These are phyloP conservation scores for Fusarium piperis DNA, from an alignment of 2,329 filamentous ascomycete genomes.

Conservation along the genomic window DNA sequence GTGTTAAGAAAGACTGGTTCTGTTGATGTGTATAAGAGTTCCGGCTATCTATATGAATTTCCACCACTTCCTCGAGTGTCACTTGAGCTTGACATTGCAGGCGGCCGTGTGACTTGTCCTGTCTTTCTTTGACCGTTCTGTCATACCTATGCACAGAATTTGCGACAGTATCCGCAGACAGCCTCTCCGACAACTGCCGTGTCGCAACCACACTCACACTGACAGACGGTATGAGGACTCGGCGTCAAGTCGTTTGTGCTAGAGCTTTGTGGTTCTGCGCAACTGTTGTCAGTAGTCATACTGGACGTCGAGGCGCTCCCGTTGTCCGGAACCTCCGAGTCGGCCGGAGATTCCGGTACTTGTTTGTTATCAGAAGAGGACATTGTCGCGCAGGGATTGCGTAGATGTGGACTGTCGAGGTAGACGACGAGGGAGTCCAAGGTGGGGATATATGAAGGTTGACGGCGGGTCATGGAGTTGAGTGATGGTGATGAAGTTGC, in stretches of 20 bases:
- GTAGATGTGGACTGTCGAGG: neutral
- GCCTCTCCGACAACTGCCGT: neutral
- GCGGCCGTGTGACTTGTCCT: neutral
- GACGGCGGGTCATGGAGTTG: neutral
- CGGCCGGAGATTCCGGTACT: neutral
- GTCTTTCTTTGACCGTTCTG: neutral
- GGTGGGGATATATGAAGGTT: neutral
- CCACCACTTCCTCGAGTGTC: neutral
- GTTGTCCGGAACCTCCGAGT: neutral
- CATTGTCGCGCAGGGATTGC: neutral
- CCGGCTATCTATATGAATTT: neutral
- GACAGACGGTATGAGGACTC: neutral
- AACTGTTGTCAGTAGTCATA: neutral
- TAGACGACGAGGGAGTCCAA: neutral
- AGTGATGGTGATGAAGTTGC: neutral
- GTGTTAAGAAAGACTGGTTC: neutral
- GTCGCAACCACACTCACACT: slow-evolving; percentile 16
- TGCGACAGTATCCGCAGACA: slow-evolving; percentile 16
- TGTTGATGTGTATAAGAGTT: neutral
- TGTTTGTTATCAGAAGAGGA: neutral
- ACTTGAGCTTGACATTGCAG: neutral
- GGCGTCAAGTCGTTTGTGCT: neutral
- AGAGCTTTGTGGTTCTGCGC: neutral
- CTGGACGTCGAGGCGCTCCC: neutral
- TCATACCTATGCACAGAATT: slow-evolving; percentile 7